Evolutionary conservation across 2,329 filamentous ascomycete species (phyloP).

Genomic region (Hypoxylon rubiginosum): DNA sequence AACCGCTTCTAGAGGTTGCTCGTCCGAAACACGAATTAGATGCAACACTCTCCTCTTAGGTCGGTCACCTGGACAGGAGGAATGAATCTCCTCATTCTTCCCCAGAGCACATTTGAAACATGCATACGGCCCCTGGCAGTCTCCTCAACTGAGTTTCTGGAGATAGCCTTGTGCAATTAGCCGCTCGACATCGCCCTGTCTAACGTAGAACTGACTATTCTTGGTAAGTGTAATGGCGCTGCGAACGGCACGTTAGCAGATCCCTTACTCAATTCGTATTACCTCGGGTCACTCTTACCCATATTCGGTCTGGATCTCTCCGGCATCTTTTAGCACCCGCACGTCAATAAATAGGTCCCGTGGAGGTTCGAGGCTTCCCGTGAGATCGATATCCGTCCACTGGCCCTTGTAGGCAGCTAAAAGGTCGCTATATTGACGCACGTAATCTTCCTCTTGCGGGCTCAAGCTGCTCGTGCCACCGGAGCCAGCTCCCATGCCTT

Average conservation of each 20-base stretch:
- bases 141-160: conserved; percentile 82
- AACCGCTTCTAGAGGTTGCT: conserved; percentile 12
- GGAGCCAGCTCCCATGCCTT: conserved; percentile 59
- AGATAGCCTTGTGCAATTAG: conserved; percentile 95
- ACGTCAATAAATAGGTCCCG: conserved; percentile 97
- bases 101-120: conserved; percentile 11
- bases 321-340: conserved; percentile 93
- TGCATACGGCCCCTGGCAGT: background rate
- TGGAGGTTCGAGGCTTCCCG: conserved; percentile 93
- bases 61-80: conserved; percentile 7
- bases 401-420: conserved; percentile 97
- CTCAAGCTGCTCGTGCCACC: conserved; percentile 81
- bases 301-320: conserved; percentile 99
- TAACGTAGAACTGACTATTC: conserved; percentile 97
- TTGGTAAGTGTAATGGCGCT: conserved; percentile 96
- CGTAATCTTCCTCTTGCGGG: conserved; percentile 96
- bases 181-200: conserved; percentile 94
- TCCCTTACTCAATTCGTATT: background rate
- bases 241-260: conserved; percentile 45
- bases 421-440: conserved; percentile 90
- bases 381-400: conserved; percentile 98
- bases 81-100: conserved; percentile 1
- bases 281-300: conserved; percentile 72
- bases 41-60: background rate
- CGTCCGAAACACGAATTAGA: background rate